phyloP scores from a whole-genome alignment of 352 stramenopile species.

The Aphanomyces cochlioides region DNA sequence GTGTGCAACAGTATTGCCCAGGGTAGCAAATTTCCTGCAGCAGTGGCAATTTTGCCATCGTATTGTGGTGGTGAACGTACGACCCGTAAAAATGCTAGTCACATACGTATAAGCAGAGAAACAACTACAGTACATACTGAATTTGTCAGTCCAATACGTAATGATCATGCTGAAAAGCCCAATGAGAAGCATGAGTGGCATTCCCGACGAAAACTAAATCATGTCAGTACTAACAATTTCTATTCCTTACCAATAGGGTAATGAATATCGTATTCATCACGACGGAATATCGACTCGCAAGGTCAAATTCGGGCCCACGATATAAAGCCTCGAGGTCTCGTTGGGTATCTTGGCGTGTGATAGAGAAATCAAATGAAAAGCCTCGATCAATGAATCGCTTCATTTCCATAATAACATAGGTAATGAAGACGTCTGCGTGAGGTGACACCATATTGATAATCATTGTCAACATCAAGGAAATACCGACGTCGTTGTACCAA shows the following conservation, averaged over 20 bases:
- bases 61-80: conserved; percentile 64
- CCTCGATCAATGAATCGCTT: conserved; percentile 57
- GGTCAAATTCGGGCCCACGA: conserved; percentile 70
- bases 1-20: conserved; percentile 74
- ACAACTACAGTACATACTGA: conserved; percentile 48
- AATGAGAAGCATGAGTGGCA: conserved; percentile 72
- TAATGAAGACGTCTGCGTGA: conserved; percentile 56
- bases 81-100: conserved; percentile 62
- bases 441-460: conserved; percentile 74
- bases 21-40: conserved; percentile 56
- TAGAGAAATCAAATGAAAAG: conserved; percentile 59
- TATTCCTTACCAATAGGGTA: conserved; percentile 55
- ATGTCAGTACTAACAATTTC: neutral
- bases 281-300: conserved; percentile 64
- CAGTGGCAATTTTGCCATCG: conserved; percentile 59
- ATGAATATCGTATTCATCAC: conserved; percentile 81
- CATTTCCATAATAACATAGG: conserved; percentile 50
- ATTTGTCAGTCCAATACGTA: conserved; percentile 85
- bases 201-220: conserved; percentile 70
- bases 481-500: conserved; percentile 78
- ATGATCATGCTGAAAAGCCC: conserved; percentile 67
- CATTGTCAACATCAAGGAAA: conserved; percentile 80
- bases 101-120: neutral
- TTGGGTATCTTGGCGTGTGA: conserved; percentile 73
- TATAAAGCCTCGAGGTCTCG: conserved; percentile 76